Conservation (phyloP, 768 basidiomycete genomes). For the Russula ochroleuca region DNA sequence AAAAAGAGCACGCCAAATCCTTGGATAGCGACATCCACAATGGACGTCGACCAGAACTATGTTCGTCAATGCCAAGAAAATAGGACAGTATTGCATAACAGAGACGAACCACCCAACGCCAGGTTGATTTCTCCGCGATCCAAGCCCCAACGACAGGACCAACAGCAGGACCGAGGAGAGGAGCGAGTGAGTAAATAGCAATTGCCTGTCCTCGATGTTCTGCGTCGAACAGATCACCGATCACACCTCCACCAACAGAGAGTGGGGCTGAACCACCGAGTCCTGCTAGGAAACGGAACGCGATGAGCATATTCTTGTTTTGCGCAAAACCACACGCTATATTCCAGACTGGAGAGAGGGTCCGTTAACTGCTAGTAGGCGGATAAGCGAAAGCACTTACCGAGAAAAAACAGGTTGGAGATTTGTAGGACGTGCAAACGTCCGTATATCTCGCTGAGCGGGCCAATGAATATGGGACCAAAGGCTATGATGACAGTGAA, state of each 20-base stretch:
- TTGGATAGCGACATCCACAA: conserved; percentile 53
- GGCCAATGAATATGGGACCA: conserved; percentile 51
- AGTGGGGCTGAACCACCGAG: conserved; percentile 73
- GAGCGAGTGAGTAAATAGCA: conserved; percentile 52
- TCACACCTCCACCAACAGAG: conserved; percentile 53
- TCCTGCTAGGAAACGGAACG: conserved; percentile 67
- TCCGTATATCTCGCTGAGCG: conserved; percentile 69
- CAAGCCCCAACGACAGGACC: conserved; percentile 65
- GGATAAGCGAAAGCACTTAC: conserved; percentile 34
- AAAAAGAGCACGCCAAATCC: conserved; percentile 52
- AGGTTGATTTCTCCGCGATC: conserved; percentile 58
- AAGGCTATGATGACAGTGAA: conserved; percentile 38
- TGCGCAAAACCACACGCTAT: conserved; percentile 56
- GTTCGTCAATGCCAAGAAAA: background rate
- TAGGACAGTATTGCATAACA: no score
- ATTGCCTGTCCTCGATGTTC: conserved; percentile 66
- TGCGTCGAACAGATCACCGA: conserved; percentile 50
- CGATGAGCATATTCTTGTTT: conserved; percentile 54
- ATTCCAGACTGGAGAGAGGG: conserved; percentile 46
- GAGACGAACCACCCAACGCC: conserved; percentile 60
- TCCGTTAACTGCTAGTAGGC: background rate
- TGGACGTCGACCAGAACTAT: conserved; percentile 67
- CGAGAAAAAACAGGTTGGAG: conserved; percentile 65
- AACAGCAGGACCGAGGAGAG: conserved; percentile 48
- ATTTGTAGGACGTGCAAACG: conserved; percentile 58